These are phyloP conservation scores for Coemansia javaensis DNA, from an alignment of 192 early-diverging fungal genomes.

Conservation along the genomic window DNA sequence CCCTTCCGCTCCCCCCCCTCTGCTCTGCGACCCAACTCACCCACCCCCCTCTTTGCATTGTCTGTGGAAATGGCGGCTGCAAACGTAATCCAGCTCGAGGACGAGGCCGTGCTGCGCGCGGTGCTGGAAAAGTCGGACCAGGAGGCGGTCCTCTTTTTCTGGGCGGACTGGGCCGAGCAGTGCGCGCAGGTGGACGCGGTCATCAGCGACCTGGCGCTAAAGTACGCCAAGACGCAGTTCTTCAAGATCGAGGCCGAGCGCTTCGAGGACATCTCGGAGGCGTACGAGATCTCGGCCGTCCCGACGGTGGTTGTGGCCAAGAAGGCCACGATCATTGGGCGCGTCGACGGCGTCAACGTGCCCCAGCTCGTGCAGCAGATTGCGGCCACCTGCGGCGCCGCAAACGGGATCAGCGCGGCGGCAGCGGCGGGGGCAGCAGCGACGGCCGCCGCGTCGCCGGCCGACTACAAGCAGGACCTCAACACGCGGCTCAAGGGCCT, in stretches of 20 bases:
- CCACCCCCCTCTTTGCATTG: neutral
- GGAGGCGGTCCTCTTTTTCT: conserved; percentile 73
- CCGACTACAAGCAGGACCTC: conserved; percentile 64
- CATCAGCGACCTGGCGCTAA: conserved; percentile 77
- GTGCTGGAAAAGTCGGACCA: conserved; percentile 28
- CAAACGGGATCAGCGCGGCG: conserved; percentile 23
- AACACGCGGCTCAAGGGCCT: conserved; percentile 68
- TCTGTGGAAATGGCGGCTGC: neutral
- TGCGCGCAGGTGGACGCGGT: conserved; percentile 91
- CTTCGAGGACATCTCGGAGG: conserved; percentile 80
- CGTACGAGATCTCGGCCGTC: conserved; percentile 85
- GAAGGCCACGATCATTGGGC: conserved; percentile 64
- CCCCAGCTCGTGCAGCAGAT: conserved; percentile 68
- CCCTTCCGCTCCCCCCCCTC: neutral
- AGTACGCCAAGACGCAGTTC: conserved; percentile 70
- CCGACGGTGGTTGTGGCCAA: conserved; percentile 83
- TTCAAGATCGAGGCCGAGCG: conserved; percentile 90
- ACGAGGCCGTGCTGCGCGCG: conserved; percentile 30
- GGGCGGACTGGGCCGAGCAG: conserved; percentile 84
- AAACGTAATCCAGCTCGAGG: conserved; percentile 28
- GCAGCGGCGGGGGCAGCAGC: conserved; percentile 22
- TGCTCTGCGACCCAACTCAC: neutral
- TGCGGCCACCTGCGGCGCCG: conserved; percentile 27
- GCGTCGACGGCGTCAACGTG: conserved; percentile 85
- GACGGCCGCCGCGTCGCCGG: conserved; percentile 8